Evolutionary conservation across 1,284 basidiomycete species (phyloP).

Genomic region (Austroboletus novae-zelandiae): DNA sequence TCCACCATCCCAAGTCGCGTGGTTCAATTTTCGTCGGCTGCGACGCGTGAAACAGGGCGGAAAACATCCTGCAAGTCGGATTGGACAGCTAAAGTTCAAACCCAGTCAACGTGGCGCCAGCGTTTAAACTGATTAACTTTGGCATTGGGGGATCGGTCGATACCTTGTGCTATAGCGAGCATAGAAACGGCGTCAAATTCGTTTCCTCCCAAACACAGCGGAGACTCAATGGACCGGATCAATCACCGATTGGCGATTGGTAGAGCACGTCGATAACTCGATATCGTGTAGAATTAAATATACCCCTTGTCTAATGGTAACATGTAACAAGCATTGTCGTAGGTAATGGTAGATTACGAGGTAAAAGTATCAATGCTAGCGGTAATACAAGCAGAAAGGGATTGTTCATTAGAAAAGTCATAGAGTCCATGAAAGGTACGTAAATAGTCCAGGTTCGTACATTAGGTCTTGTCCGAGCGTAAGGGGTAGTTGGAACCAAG

Average conservation of each 20-base stretch:
- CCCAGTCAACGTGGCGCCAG: conserved; percentile 20
- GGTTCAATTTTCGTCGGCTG: conserved; percentile 11
- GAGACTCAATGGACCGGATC: conserved; percentile 18
- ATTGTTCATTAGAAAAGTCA: conserved; percentile 22
- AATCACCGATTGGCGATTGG: conserved; percentile 15
- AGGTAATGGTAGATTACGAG: conserved; percentile 27
- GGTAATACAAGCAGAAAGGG: conserved; percentile 19
- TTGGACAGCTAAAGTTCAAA: conserved; percentile 16
- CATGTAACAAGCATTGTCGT: conserved; percentile 19
- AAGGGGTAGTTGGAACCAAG: conserved; percentile 2
- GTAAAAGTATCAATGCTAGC: conserved; percentile 21
- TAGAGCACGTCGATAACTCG: conserved; percentile 3
- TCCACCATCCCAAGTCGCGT: conserved; percentile 21
- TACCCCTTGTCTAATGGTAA: conserved; percentile 22
- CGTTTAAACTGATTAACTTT: conserved; percentile 29
- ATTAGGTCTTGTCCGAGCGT: conserved; percentile 11
- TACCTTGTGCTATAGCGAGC: conserved; percentile 1
- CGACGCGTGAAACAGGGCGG: conserved; percentile 26
- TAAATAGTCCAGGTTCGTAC: conserved; percentile 25
- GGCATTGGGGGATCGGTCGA: conserved; percentile 17
- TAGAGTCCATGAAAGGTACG: conserved; percentile 25
- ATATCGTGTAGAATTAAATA: conserved; percentile 17
- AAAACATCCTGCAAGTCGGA: neutral
- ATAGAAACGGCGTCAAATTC: conserved; percentile 26
- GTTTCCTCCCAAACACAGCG: conserved; percentile 11